Percentiles rank a stretch among this genome's conserved stretches.
Conservation (phyloP, 2,329 filamentous ascomycete genomes). For the Beauveria medogensis region DNA sequence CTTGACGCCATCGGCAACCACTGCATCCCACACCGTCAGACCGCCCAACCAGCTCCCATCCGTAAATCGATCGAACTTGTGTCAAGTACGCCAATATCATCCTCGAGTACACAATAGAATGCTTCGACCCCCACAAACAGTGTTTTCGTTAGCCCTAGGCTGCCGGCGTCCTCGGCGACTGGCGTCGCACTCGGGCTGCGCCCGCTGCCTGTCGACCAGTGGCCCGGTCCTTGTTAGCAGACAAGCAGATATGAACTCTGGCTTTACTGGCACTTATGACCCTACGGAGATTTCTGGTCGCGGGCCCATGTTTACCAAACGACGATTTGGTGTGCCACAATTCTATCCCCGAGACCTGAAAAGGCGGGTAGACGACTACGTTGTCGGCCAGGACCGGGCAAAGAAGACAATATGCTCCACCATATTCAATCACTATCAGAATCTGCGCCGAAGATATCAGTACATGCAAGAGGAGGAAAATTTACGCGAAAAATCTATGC, state of each 20-base stretch:
- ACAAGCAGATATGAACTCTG: slow-evolving; percentile 45
- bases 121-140: background rate
- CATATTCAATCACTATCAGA: slow-evolving; percentile 95
- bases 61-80: background rate
- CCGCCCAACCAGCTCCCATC: background rate
- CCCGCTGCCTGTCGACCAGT: slow-evolving; percentile 20
- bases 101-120: background rate
- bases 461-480: slow-evolving; percentile 61
- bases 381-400: slow-evolving; percentile 89
- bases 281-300: slow-evolving; percentile 43
- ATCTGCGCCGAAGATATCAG: slow-evolving; percentile 68
- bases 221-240: slow-evolving; percentile 23
- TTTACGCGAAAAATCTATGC: slow-evolving; percentile 54
- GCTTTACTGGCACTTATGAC: slow-evolving; percentile 53
- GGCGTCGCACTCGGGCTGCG: slow-evolving; percentile 10
- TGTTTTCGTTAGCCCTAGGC: background rate
- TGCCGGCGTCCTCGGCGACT: background rate
- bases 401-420: slow-evolving; percentile 91
- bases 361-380: slow-evolving; percentile 87
- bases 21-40: background rate
- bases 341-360: slow-evolving; percentile 68
- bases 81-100: background rate
- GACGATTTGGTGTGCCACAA: slow-evolving; percentile 50
- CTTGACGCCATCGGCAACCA: background rate
- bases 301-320: slow-evolving; percentile 52